A percentile compares a stretch with the other conserved stretches of the same genome.
Conservation (phyloP, 2,329 filamentous ascomycete genomes). For the Aciculosporium take region DNA sequence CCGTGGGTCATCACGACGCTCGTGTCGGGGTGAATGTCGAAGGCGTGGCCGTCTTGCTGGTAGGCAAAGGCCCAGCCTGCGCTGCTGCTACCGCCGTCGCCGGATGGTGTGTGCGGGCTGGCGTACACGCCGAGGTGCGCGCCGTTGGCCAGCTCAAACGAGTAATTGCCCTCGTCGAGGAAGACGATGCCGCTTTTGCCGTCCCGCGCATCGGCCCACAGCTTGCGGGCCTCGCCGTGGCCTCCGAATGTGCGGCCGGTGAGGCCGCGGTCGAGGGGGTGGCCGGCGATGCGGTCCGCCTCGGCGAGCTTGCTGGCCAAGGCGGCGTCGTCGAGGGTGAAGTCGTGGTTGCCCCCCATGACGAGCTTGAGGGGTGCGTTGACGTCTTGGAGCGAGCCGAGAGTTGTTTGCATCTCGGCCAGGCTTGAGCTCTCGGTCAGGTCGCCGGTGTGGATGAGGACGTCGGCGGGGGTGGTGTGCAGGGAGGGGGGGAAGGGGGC, state of each 20-base stretch:
- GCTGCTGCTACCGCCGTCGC: too few relatives aligned
- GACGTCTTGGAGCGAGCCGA: conserved; percentile 26
- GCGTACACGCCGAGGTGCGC: conserved; percentile 29
- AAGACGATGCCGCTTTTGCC: conserved; percentile 21
- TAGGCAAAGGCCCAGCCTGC: conserved; percentile 39
- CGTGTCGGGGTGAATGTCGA: conserved; percentile 19
- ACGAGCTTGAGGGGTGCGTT: conserved; percentile 34
- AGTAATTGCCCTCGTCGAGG: conserved; percentile 27
- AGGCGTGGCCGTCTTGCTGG: conserved; percentile 28
- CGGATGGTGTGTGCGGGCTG: conserved; percentile 37
- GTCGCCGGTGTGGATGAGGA: conserved; percentile 39
- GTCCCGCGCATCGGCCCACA: conserved; percentile 15
- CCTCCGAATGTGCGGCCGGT: too few relatives aligned
- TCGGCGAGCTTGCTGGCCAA: conserved; percentile 20
- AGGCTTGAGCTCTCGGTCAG: conserved; percentile 29
- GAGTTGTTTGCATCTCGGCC: conserved; percentile 24
- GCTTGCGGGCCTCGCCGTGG: conserved; percentile 16
- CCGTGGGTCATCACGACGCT: conserved; percentile 42
- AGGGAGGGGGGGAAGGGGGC: conserved; percentile 13
- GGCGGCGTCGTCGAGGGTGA: conserved; percentile 21
- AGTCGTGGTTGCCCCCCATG: conserved; percentile 40
- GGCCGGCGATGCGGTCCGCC: conserved; percentile 1
- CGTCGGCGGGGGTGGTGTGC: conserved; percentile 26
- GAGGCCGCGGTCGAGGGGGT: too few relatives aligned
- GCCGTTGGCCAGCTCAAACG: conserved; percentile 26